Percentiles rank a stretch among this genome's conserved stretches.
These are phyloP conservation scores for Miscanthus lutarioriparius DNA, from an alignment of 176 grass and related monocot genomes.

Conservation along the genomic window DNA sequence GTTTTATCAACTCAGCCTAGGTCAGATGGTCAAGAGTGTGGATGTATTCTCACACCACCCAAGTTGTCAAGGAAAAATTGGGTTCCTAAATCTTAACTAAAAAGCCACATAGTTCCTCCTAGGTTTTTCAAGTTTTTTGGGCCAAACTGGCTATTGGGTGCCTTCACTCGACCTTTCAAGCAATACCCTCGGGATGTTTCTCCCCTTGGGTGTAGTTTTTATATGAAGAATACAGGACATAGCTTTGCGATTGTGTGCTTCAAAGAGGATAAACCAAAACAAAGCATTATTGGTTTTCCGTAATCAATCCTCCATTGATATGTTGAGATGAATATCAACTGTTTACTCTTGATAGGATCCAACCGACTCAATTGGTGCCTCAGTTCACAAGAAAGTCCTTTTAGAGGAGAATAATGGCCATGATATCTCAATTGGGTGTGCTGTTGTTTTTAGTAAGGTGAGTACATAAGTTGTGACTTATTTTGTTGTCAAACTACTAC, in stretches of 20 bases:
- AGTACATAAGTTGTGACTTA: not conserved
- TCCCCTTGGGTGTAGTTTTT: not conserved
- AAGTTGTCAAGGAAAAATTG: too few relatives aligned
- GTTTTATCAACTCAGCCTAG: too few relatives aligned
- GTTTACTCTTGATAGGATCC: slow-evolving; percentile 45
- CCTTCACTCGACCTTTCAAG: not conserved
- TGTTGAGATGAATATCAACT: not conserved
- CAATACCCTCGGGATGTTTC: not conserved
- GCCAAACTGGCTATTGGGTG: not conserved
- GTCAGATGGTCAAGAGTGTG: too few relatives aligned
- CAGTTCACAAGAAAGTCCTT: slow-evolving; percentile 49
- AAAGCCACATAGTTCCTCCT: not conserved
- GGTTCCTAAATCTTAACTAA: too few relatives aligned
- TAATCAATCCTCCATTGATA: not conserved
- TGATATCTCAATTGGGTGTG: slow-evolving; percentile 50
- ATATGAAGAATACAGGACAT: not conserved
- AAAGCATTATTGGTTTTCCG: not conserved
- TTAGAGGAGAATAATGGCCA: slow-evolving; percentile 19
- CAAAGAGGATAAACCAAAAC: not conserved
- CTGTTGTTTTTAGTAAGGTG: slow-evolving; percentile 55
- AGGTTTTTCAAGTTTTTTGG: not conserved
- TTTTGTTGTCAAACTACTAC: slow-evolving; percentile 6
- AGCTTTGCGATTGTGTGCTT: not conserved
- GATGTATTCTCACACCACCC: too few relatives aligned
- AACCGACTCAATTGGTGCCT: slow-evolving; percentile 37